These are phyloP conservation scores for Dalbergia cultrata DNA, from an alignment of 306 rosid species.

Conservation along the genomic window DNA sequence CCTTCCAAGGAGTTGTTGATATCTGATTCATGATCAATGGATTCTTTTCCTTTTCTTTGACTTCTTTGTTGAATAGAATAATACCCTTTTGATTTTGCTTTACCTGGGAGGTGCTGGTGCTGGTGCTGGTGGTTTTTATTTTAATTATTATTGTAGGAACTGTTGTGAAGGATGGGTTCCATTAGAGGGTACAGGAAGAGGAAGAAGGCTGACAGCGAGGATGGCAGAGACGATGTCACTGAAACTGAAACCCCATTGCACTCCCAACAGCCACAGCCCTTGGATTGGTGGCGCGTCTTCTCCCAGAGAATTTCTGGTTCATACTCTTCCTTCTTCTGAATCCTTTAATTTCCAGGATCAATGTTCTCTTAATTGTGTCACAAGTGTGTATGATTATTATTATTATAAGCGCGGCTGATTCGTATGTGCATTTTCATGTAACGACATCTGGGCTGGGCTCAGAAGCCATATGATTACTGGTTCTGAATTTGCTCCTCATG, in stretches of 20 bases:
- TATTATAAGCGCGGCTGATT: slow-evolving; percentile 2
- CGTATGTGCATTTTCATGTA: not conserved
- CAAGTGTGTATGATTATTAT: not conserved
- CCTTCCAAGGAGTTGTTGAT: slow-evolving; percentile 53
- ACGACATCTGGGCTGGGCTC: slow-evolving; percentile 4
- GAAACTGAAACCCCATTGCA: slow-evolving; percentile 54
- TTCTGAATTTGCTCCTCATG: slow-evolving; percentile 21
- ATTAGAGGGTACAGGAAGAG: slow-evolving; percentile 80
- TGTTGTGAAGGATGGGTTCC: slow-evolving; percentile 85
- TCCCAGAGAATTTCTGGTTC: slow-evolving; percentile 80
- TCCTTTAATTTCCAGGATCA: not conserved
- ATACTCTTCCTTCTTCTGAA: not conserved
- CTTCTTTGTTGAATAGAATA: not conserved
- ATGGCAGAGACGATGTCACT: slow-evolving; percentile 58
- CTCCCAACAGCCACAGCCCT: slow-evolving; percentile 59
- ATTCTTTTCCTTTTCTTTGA: slow-evolving; percentile 34
- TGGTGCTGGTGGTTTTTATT: not conserved
- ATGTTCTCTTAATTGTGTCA: slow-evolving; percentile 14
- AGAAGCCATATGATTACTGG: too few relatives aligned
- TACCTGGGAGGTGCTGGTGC: not conserved
- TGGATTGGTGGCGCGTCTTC: slow-evolving; percentile 93
- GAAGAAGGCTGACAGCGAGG: slow-evolving; percentile 71
- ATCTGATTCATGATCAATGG: slow-evolving; percentile 52
- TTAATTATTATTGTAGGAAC: slow-evolving; percentile 30
- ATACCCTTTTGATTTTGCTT: slow-evolving; percentile 45